Percentiles rank a stretch among this genome's conserved stretches.
phyloP scores from a whole-genome alignment of 1,139 yeast species.

The Diutina ranongensis region DNA sequence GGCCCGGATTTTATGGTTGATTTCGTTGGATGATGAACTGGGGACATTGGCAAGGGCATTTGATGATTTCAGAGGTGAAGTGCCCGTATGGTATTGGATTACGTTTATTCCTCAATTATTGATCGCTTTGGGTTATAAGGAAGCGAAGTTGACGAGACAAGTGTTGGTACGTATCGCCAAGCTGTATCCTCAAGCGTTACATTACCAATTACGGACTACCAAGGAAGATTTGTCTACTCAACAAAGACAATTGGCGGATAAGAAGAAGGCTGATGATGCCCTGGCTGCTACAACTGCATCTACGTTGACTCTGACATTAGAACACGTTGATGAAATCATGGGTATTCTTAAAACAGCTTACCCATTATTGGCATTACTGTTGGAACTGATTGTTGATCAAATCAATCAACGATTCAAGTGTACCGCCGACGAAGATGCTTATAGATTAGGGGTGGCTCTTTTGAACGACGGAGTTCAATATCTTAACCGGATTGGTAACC shows the following conservation, averaged over 20 bases:
- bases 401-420: constrained; percentile 90
- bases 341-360: constrained; percentile 92
- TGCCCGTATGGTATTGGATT: constrained; percentile 99
- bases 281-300: constrained; percentile 8
- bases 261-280: constrained; percentile 6
- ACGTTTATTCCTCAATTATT: constrained; percentile 91
- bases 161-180: constrained; percentile 88
- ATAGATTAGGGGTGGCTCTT: constrained; percentile 82
- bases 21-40: constrained; percentile 77
- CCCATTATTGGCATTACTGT: constrained; percentile 82
- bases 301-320: constrained; percentile 69
- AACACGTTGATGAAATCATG: constrained; percentile 89
- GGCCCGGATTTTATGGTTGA: constrained; percentile 88
- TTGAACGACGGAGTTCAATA: constrained; percentile 89
- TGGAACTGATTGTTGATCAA: constrained; percentile 93
- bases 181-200: constrained; percentile 93
- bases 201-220: constrained; percentile 89
- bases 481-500: constrained; percentile 73
- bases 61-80: constrained; percentile 88
- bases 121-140: constrained; percentile 82
- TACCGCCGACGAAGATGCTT: constrained; percentile 93
- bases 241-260: constrained; percentile 52
- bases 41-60: constrained; percentile 82
- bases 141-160: constrained; percentile 79
- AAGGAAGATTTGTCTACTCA: constrained; percentile 87